Percentiles rank a stretch among this genome's conserved stretches.
phyloP scores from a whole-genome alignment of 2,329 filamentous ascomycete species.

The Trichoderma afroharzianum region DNA sequence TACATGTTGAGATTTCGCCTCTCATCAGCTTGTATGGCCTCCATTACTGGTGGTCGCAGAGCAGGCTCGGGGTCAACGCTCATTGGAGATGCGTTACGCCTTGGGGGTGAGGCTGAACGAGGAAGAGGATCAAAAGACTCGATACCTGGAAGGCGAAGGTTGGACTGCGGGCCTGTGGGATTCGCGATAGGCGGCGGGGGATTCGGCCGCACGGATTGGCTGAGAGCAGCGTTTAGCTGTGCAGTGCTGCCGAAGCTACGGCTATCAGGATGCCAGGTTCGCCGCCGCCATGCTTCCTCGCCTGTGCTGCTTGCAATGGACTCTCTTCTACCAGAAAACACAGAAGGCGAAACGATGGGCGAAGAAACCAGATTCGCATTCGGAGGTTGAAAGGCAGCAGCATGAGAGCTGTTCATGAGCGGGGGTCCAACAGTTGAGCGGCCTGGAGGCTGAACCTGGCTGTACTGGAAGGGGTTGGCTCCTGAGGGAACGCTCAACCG shows the following conservation, averaged over 20 bases:
- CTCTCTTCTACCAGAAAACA: conserved; percentile 59
- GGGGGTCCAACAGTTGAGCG: conserved; percentile 54
- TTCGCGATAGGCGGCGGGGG: conserved; percentile 48
- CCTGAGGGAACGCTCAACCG: conserved; percentile 79
- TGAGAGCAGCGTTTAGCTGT: conserved; percentile 73
- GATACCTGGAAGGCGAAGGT: conserved; percentile 77
- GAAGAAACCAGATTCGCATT: conserved; percentile 59
- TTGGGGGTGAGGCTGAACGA: conserved; percentile 58
- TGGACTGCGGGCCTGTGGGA: conserved; percentile 50
- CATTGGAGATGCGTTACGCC: conserved; percentile 71
- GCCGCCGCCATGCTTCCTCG: conserved; percentile 75
- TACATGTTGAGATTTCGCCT: conserved; percentile 54
- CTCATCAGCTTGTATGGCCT: conserved; percentile 40
- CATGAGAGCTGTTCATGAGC: conserved; percentile 52
- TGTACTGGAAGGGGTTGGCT: conserved; percentile 68
- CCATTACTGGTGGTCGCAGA: conserved; percentile 31
- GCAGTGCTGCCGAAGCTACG: conserved; percentile 60
- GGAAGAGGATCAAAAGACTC: conserved; percentile 83
- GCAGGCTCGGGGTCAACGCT: conserved; percentile 58
- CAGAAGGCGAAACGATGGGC: conserved; percentile 62
- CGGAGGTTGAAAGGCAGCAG: conserved; percentile 51
- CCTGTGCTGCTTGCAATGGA: conserved; percentile 56
- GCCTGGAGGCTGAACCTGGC: conserved; percentile 53
- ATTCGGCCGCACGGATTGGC: conserved; percentile 57
- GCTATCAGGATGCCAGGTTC: conserved; percentile 88